Conservation (phyloP, 148 eudicot genomes). For the Suaeda aralocaspica region DNA sequence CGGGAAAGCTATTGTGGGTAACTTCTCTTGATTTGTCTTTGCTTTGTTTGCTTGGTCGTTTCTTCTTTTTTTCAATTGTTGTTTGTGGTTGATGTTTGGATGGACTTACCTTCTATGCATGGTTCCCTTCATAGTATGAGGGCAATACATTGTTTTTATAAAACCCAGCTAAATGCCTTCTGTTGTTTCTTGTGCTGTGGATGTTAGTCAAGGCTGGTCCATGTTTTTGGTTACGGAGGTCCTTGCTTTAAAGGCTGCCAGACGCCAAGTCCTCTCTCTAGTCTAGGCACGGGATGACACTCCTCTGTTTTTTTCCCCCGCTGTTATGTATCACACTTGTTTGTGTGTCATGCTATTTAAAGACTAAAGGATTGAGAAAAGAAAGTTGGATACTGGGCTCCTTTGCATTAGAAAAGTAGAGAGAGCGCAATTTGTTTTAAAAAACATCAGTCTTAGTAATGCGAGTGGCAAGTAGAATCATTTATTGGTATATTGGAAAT, state of each 20-base stretch:
- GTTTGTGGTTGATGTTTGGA: neutral
- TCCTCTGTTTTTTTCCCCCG: no score
- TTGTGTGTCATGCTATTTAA: no score
- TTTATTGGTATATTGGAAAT: no score
- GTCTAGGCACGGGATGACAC: no score
- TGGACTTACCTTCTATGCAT: neutral
- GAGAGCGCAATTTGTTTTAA: no score
- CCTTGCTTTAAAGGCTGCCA: no score
- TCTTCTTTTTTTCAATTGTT: neutral
- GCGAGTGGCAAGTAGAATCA: no score
- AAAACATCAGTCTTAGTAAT: no score
- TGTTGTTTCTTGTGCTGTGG: neutral
- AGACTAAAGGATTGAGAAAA: no score
- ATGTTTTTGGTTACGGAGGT: neutral
- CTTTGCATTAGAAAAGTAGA: no score
- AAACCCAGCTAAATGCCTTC: neutral
- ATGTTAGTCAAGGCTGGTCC: neutral
- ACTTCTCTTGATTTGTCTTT: constrained; percentile 14
- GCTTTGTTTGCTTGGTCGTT: neutral
- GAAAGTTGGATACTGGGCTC: no score
- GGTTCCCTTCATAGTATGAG: neutral
- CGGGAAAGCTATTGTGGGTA: constrained; percentile 57
- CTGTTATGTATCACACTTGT: no score
- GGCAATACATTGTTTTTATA: neutral
- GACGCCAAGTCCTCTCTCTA: neutral